A percentile compares a stretch with the other conserved stretches of the same genome.
These are phyloP conservation scores for Beauveria rudraprayagi DNA, from an alignment of 2,329 filamentous ascomycete species.

Conservation along the genomic window DNA sequence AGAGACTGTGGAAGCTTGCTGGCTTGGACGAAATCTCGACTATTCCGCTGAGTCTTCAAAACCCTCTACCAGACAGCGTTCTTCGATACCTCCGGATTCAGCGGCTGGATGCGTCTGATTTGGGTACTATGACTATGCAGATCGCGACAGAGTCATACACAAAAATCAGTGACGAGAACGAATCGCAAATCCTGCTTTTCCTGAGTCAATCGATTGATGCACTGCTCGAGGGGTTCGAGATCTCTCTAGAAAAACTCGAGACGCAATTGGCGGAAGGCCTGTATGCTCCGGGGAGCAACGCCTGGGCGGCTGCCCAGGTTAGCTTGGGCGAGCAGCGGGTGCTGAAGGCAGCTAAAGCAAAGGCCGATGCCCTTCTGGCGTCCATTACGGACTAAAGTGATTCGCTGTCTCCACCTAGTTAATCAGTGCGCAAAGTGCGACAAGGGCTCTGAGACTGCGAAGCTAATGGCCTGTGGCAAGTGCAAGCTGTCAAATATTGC, in stretches of 20 bases:
- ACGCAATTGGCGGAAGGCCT: slow-evolving; percentile 22
- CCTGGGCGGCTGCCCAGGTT: slow-evolving; percentile 28
- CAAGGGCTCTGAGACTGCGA: slow-evolving; percentile 19
- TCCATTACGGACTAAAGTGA: too few relatives aligned
- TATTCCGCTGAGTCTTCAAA: slow-evolving; percentile 25
- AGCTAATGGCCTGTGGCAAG: slow-evolving; percentile 17
- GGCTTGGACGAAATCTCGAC: slow-evolving; percentile 24
- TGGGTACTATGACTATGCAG: slow-evolving; percentile 18
- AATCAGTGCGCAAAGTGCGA: slow-evolving; percentile 21
- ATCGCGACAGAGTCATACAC: slow-evolving; percentile 17
- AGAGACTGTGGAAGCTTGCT: slow-evolving; percentile 26
- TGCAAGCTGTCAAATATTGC: too few relatives aligned
- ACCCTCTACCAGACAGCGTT: slow-evolving; percentile 25
- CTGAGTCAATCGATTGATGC: slow-evolving; percentile 24
- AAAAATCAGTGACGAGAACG: slow-evolving; percentile 25
- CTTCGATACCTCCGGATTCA: slow-evolving; percentile 30
- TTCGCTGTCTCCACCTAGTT: background rate
- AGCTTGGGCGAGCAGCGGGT: slow-evolving; percentile 22
- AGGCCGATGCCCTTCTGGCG: slow-evolving; percentile 15
- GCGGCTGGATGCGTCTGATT: slow-evolving; percentile 22
- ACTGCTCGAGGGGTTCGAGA: slow-evolving; percentile 24
- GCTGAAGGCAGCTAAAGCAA: slow-evolving; percentile 24
- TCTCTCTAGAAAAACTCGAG: slow-evolving; percentile 23
- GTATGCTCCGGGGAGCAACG: slow-evolving; percentile 24
- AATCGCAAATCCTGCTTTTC: slow-evolving; percentile 23